Evolutionary conservation across 768 basidiomycete species (phyloP).

Genomic region (Boletus subparvulus): DNA sequence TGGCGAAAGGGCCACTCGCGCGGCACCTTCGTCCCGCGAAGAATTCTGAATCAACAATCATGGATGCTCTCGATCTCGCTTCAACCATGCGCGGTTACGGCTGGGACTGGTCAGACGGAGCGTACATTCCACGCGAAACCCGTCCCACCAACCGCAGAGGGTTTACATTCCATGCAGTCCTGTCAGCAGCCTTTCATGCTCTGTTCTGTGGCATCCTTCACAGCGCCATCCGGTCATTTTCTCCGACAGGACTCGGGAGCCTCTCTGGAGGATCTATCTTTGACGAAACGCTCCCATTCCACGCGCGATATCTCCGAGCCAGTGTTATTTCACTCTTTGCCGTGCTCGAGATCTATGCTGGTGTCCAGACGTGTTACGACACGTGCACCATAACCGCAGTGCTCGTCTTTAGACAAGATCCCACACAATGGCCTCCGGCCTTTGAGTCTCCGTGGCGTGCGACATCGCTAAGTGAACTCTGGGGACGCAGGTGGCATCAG

Average conservation of each 20-base stretch:
- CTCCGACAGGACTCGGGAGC: background rate
- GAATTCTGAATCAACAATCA: background rate
- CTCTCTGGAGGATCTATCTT: background rate
- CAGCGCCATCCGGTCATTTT: background rate
- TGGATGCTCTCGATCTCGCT: background rate
- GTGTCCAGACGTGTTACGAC: background rate
- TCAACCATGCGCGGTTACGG: background rate
- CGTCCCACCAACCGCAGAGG: background rate
- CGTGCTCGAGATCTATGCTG: background rate
- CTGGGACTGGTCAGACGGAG: background rate
- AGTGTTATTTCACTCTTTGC: background rate
- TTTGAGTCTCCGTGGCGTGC: slow-evolving; percentile 2
- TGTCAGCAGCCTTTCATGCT: background rate
- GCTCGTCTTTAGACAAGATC: background rate
- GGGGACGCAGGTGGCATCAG: background rate
- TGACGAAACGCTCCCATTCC: background rate
- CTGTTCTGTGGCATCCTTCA: background rate
- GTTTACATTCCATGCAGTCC: background rate
- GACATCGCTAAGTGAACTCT: background rate
- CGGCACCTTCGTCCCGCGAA: slow-evolving; percentile 2
- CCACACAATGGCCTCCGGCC: background rate
- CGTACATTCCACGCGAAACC: background rate
- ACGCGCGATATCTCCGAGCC: background rate
- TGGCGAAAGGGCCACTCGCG: slow-evolving; percentile 1
- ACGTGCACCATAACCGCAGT: background rate